Evolutionary conservation across 2,329 filamentous ascomycete genomes (phyloP), one percentile per base, ranked within the genome.

Genomic region (Nemania serpens): DNA sequence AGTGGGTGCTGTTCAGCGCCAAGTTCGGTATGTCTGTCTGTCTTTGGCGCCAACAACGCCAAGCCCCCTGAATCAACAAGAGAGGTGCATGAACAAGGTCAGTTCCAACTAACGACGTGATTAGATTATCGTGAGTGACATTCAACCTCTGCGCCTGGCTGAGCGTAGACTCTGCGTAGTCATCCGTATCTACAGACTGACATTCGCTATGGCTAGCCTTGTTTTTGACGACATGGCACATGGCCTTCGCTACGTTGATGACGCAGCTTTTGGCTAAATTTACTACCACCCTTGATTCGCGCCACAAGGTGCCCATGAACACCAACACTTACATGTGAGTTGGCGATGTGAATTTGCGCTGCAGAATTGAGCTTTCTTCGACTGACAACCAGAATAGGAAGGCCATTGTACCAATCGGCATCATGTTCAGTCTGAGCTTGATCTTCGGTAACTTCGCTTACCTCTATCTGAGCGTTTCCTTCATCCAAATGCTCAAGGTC

Each of bases 1-100:
- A 96, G 81, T 94, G 90, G 85, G 87, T 96, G 56, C 83, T 96
- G 61, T 86, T 91, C 73, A 88, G 84, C 61, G 84, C 85, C 71
- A 83, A 88, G 61, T 94, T 94, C 76, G 83, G 89, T 91, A 81
- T 81, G 88, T 82, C 65, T 60, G 66, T 54, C 18, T 18, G 25
- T 15, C n/a, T n/a, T n/a, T 17, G 39, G 39, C 34, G 22, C 7
- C 25, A 22, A 13, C 22, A 4, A 34, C 22, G 5, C 17, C 17
- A 46, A 33, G 17, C 41, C 58, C 58, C 42, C 25, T 58, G 34
- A 36, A 17, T 45, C 49, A 39, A 43, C 55, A 22, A 7, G n/a
- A 36, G 7, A 36, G 34, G 6, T 9, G 12, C 33, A 43, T 11
- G 22, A 47, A 29, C 42, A 33, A 25, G 20, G 18, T 12, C 20